These are phyloP conservation scores for Besnoitia besnoiti DNA, from an alignment of 169 alveolate genomes.

Conservation along the genomic window DNA sequence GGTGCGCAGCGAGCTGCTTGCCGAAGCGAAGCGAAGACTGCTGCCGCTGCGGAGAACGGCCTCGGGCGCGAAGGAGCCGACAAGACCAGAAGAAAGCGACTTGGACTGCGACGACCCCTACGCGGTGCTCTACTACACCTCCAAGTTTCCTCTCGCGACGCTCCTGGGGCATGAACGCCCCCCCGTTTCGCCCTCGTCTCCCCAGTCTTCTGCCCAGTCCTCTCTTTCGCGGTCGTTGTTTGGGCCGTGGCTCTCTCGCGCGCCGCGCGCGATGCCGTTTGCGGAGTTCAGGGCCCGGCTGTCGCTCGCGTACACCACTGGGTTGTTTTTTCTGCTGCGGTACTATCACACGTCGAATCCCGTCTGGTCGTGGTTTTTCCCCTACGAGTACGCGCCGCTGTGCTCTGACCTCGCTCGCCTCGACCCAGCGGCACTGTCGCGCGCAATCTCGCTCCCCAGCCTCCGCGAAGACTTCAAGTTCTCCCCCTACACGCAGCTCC, in stretches of 20 bases:
- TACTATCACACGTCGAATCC: conserved; percentile 89
- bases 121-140: conserved; percentile 50
- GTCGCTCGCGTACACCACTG: conserved; percentile 13
- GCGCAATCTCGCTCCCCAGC: not conserved
- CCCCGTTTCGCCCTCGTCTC: not conserved
- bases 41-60: not conserved
- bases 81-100: not conserved
- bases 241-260: not conserved
- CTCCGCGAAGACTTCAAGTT: not conserved
- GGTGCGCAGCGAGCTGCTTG: not conserved
- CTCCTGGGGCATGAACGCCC: not conserved
- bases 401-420: conserved; percentile 41
- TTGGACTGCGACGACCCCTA: not conserved
- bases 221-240: not conserved
- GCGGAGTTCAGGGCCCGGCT: conserved; percentile 40
- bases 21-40: not conserved
- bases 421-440: not conserved
- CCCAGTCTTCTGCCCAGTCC: not conserved
- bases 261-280: conserved; percentile 3
- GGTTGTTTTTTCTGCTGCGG: conserved; percentile 57
- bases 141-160: conserved; percentile 48
- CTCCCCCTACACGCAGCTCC: conserved; percentile 61
- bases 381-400: conserved; percentile 96
- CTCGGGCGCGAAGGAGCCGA: not conserved
- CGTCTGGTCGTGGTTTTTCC: conserved; percentile 98